phyloP scores from a whole-genome alignment of 164 flowering plant genomes.

The Macadamia tetraphylla region DNA sequence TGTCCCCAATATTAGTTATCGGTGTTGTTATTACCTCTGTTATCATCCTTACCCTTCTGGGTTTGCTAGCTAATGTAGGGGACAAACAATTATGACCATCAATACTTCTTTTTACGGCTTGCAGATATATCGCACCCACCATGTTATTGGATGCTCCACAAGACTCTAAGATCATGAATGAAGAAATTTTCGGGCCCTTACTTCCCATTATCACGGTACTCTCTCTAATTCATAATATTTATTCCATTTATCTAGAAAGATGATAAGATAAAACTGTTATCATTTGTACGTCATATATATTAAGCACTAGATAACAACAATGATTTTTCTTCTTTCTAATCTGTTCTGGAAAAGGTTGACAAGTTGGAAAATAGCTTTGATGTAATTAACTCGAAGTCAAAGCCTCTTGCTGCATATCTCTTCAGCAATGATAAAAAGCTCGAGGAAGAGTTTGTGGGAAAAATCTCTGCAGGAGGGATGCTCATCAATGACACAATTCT shows the following conservation, averaged over 20 bases:
- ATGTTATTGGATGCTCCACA: constrained; percentile 75
- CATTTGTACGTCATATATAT: not conserved
- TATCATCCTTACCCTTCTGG: no score
- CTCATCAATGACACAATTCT: constrained; percentile 65
- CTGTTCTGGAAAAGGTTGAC: constrained; percentile 50
- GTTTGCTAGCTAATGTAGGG: not conserved
- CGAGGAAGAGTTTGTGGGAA: constrained; percentile 52
- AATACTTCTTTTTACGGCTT: constrained; percentile 4
- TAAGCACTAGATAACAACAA: not conserved
- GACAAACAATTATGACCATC: not conserved
- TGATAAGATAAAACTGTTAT: not conserved
- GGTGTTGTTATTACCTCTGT: not conserved
- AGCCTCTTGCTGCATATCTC: constrained; percentile 93
- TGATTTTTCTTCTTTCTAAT: not conserved
- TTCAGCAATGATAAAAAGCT: constrained; percentile 73
- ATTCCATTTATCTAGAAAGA: not conserved
- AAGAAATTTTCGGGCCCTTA: constrained; percentile 93
- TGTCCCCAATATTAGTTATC: no score
- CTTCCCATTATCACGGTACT: constrained; percentile 77
- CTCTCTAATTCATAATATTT: not conserved
- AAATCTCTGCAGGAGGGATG: constrained; percentile 73
- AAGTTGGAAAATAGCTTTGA: constrained; percentile 63
- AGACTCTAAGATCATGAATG: constrained; percentile 81
- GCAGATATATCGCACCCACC: constrained; percentile 84
- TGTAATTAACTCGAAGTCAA: constrained; percentile 52